Base-by-base conservation (phyloP, 208 protist genomes). In the Trypanosoma congolense region DNA sequence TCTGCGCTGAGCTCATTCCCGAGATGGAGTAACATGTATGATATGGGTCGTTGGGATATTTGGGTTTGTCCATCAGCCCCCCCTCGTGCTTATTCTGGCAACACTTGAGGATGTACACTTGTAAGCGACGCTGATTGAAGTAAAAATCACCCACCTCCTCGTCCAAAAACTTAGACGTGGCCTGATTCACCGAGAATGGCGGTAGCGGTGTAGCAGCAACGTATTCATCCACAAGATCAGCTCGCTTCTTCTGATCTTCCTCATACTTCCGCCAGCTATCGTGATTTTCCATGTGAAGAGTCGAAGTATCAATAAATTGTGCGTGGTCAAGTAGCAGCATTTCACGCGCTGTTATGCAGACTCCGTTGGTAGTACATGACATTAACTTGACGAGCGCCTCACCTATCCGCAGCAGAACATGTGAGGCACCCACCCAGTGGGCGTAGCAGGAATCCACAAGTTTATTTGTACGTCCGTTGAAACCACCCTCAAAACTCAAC, bases 371-470 rank as follows among this genome's bases (percentile, higher is more conserved):
- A 9, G 22, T 28, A 26, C 41, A 31, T 35, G 41, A 30, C 19
- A 65, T 46, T 29, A 78, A 56, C 28, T 72, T 69, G 25, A 21
- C 44, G 58, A 77, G 77, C 18, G 51, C 55, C 51, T 92, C 81
- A 12, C 60, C 63, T 1, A 75, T 66, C 9, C 58, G 55, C 48
- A 91, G 48, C 49, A 93, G 47, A 18, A 81, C 84, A 54, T 90
- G 79, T 2, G 83, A 76, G 1, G 80, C 65, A 22, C 97, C 97
- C 4, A 98, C 66, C 97, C 97, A 99, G 51, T 97, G 96, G 4
- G 87, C 93, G 75, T 99, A 99, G 71, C 97, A 99, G 8, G 92
- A 90, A 70, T 99, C 97, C 2, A 96, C 85, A n/a, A 97, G 75
- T 74, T 99, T 99, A 72, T 98, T 98, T 6, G 92, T 97, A 18